A percentile compares a stretch with the other conserved stretches of the same genome.
Evolutionary conservation across 2,329 filamentous ascomycete species (phyloP).

Genomic region (Sporothrix euskadiensis): DNA sequence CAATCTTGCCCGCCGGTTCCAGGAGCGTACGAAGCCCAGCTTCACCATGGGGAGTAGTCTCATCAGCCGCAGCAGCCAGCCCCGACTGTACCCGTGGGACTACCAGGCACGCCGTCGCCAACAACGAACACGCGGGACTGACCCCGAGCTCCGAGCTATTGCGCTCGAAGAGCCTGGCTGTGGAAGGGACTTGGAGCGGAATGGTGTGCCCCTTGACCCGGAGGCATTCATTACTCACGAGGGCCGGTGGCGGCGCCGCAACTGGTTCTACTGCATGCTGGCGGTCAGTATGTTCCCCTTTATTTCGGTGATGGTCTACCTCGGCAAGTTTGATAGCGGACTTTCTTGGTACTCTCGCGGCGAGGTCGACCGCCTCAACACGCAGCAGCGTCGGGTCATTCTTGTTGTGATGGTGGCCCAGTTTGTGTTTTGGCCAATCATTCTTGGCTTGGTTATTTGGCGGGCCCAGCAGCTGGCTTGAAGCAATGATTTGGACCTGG

Average conservation of each 20-base stretch:
- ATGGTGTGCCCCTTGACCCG: conserved; percentile 32
- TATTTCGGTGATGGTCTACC: conserved; percentile 47
- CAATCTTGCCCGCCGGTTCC: background rate
- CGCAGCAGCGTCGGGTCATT: conserved; percentile 42
- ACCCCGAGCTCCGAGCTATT: conserved; percentile 32
- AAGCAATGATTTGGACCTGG: no score
- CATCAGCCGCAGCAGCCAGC: conserved; percentile 21
- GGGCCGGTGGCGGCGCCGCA: conserved; percentile 38
- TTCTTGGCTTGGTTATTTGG: conserved; percentile 34
- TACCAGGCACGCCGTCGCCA: conserved; percentile 29
- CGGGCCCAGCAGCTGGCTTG: conserved; percentile 17
- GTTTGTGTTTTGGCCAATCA: conserved; percentile 33
- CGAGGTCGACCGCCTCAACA: conserved; percentile 45
- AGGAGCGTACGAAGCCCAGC: conserved; percentile 6
- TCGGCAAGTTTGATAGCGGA: conserved; percentile 47
- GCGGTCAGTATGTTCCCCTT: conserved; percentile 49
- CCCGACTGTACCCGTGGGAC: conserved; percentile 35
- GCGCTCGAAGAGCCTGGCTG: conserved; percentile 11
- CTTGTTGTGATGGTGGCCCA: conserved; percentile 39
- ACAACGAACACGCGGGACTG: conserved; percentile 25
- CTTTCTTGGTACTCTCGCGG: conserved; percentile 54
- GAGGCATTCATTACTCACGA: conserved; percentile 37
- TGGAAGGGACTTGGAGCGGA: conserved; percentile 27
- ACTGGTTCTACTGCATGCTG: conserved; percentile 45
- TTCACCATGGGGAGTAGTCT: background rate